A percentile compares a stretch with the other conserved stretches of the same genome.
Evolutionary conservation across 805 yeast species (phyloP).

Genomic region (Candida ovalis): DNA sequence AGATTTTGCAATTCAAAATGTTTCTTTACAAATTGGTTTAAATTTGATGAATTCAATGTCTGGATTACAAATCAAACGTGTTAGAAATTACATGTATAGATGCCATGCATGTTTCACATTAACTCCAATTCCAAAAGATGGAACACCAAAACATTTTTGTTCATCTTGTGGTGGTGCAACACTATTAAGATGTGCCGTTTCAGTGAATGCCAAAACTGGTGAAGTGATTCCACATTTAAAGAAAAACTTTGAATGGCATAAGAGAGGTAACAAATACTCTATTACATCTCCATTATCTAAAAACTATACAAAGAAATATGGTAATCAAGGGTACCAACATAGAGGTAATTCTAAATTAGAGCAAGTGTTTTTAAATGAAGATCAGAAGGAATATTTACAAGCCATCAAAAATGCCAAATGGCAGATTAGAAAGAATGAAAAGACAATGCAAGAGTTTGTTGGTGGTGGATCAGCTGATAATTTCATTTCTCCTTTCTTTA

Average conservation of each 20-base stretch:
- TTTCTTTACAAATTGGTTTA: constrained; percentile 84
- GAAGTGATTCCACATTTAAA: constrained; percentile 83
- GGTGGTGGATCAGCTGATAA: constrained; percentile 94
- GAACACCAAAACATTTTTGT: constrained; percentile 83
- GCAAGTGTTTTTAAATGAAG: constrained; percentile 72
- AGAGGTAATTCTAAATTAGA: constrained; percentile 50
- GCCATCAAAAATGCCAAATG: constrained; percentile 86
- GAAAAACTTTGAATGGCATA: constrained; percentile 90
- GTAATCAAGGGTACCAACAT: constrained; percentile 79
- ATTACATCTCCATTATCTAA: constrained; percentile 86
- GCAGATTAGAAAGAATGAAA: constrained; percentile 83
- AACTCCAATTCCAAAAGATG: constrained; percentile 72
- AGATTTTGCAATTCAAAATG: constrained; percentile 97
- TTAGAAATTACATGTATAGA: constrained; percentile 89
- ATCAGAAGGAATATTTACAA: constrained; percentile 88
- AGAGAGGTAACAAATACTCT: constrained; percentile 78
- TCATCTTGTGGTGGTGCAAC: constrained; percentile 95
- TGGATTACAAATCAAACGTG: constrained; percentile 80
- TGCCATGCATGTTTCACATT: constrained; percentile 95
- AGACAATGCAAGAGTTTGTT: constrained; percentile 79
- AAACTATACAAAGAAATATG: constrained; percentile 63
- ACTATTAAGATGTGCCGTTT: constrained; percentile 82
- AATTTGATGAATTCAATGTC: constrained; percentile 79
- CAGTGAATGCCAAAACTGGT: constrained; percentile 76
- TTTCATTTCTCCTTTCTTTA: constrained; percentile 80